These are phyloP conservation scores for Epichloe scottii DNA, from an alignment of 2,329 filamentous ascomycete species.

Conservation along the genomic window DNA sequence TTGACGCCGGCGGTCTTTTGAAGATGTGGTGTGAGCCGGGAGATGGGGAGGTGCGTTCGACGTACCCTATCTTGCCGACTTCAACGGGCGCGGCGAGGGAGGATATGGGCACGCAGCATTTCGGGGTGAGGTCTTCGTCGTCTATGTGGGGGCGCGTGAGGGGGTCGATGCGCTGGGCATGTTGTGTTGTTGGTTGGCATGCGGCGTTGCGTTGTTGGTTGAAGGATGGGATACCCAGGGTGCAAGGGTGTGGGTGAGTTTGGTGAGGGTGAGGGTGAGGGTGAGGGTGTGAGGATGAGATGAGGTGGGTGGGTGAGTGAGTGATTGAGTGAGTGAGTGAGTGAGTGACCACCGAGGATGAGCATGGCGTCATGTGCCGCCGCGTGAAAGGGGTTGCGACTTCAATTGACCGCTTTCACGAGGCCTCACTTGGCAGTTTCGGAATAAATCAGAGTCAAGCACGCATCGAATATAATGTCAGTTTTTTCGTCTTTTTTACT, in stretches of 20 bases:
- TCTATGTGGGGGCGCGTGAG: constrained; percentile 11
- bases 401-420: neutral
- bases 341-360: neutral
- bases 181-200: neutral
- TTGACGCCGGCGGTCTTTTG: no score
- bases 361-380: neutral
- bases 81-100: constrained; percentile 31
- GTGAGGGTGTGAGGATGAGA: neutral
- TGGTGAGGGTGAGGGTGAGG: neutral
- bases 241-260: neutral
- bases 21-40: no score
- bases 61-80: constrained; percentile 28
- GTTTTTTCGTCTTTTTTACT: no score
- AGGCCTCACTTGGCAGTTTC: no score
- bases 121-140: constrained; percentile 21
- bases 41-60: neutral
- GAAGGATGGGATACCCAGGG: no score
- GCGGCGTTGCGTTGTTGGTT: neutral
- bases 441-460: no score
- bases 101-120: constrained; percentile 25
- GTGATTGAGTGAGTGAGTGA: no score
- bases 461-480: no score
- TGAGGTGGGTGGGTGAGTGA: neutral
- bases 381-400: neutral
- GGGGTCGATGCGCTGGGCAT: neutral